Evolutionary conservation across 768 basidiomycete species (phyloP), one percentile per base, ranked within the genome.

Genomic region (Kwoniella dejecticola): DNA sequence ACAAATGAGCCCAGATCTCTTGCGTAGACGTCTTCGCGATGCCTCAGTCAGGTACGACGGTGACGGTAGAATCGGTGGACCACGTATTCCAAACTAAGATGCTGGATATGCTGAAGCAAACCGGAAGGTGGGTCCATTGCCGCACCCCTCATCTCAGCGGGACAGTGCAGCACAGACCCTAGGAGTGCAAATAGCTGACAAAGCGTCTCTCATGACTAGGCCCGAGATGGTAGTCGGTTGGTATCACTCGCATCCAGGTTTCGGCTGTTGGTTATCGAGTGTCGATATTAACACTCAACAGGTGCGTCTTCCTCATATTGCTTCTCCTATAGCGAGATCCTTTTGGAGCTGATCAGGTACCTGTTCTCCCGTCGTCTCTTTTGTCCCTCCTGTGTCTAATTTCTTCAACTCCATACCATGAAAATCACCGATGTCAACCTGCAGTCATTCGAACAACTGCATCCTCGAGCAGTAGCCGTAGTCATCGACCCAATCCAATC

Each of bases 191-290:
- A n/a, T n/a, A n/a, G n/a, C n/a, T n/a, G n/a, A n/a, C n/a, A n/a
- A n/a, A n/a, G n/a, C n/a, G n/a, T n/a, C n/a, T n/a, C n/a, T n/a
- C n/a, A n/a, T n/a, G n/a, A n/a, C n/a, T n/a, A 81, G 94, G 70
- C 90, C 95, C 30, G 96, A 98, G 82, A 90, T 89, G 87, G 96
- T 98, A 4, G 96, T 99, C 1, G 96, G 96, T 3, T 99, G 96
- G 96, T 99, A 99, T 76, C 96, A 99, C 80, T 98, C 96, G 38
- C 96, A 99, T 83, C 96, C 96, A 57, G 96, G 96, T 36, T 99
- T 98, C 80, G 96, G 96, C 4, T 99, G 96, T 79, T 99, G 96
- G 96, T 82, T 99, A 40, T 97, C 94, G 46, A 93, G 91, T 70
- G 95, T 98, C 21, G 96, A 99, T 81, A 93, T 98, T 76, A 96